Evolutionary conservation across 208 protist genomes (phyloP).

Genomic region (Herpetomonas samuelpessoai): DNA sequence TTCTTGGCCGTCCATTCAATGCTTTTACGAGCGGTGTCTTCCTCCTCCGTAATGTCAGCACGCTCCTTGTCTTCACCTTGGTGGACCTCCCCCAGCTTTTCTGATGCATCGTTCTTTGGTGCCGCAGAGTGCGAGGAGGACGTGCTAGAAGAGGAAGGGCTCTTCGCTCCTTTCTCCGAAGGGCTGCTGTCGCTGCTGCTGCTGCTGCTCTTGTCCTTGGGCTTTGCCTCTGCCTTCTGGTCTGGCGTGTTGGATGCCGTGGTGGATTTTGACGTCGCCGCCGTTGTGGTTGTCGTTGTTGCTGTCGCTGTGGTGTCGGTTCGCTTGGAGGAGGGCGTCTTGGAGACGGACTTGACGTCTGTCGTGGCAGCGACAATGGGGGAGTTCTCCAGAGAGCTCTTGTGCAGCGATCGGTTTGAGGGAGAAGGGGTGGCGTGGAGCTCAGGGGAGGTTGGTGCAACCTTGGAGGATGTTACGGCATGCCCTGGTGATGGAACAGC

Average conservation of each 20-base stretch:
- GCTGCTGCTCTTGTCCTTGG: too few species aligned
- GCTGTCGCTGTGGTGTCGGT: background rate
- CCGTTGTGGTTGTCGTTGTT: conserved; percentile 3
- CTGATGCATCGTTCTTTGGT: too few species aligned
- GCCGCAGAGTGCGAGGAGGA: conserved; percentile 7
- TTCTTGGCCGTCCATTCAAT: conserved; percentile 62
- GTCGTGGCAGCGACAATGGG: conserved; percentile 4
- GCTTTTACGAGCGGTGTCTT: conserved; percentile 30
- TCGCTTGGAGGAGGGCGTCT: background rate
- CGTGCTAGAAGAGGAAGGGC: background rate
- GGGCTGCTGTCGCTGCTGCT: background rate
- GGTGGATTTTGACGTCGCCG: too few species aligned
- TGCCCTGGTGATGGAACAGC: too few species aligned
- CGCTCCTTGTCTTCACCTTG: conserved; percentile 28
- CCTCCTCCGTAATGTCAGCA: conserved; percentile 23
- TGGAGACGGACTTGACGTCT: background rate
- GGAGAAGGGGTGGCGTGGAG: background rate
- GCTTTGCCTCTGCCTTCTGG: too few species aligned
- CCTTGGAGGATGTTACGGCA: too few species aligned
- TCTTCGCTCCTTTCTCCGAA: background rate
- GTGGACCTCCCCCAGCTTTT: too few species aligned
- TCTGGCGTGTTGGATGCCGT: too few species aligned
- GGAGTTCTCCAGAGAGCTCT: conserved; percentile 4
- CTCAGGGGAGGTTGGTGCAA: too few species aligned
- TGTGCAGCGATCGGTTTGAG: background rate